Percentiles rank a stretch among this genome's conserved stretches.
phyloP scores from a whole-genome alignment of 805 yeast genomes.

The Alloascoidea hylecoeti region DNA sequence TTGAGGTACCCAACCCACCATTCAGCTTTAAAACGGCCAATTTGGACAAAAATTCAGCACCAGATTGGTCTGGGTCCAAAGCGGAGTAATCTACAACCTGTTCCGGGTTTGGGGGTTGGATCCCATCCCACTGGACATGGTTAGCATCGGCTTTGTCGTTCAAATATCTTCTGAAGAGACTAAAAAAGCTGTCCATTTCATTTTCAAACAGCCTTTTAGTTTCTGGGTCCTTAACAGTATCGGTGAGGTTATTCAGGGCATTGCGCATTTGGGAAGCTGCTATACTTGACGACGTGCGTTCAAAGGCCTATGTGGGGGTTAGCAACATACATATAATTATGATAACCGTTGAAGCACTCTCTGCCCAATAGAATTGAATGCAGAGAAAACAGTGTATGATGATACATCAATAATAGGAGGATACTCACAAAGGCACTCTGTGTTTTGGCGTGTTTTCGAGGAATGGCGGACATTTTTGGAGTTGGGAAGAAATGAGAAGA shows the following conservation, averaged over 20 bases:
- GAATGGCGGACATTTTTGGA: slow-evolving; percentile 2
- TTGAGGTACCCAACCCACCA: slow-evolving; percentile 97
- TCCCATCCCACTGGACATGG: slow-evolving; percentile 88
- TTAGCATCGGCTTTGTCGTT: slow-evolving; percentile 78
- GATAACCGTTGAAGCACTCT: no score
- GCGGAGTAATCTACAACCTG: slow-evolving; percentile 75
- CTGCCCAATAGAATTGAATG: no score
- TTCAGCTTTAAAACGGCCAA: slow-evolving; percentile 92
- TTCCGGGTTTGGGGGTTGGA: slow-evolving; percentile 76
- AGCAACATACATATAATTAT: no score
- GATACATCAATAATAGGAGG: slow-evolving; percentile 1
- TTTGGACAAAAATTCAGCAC: slow-evolving; percentile 45
- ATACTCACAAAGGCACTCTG: slow-evolving; percentile 55
- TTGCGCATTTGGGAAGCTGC: slow-evolving; percentile 98
- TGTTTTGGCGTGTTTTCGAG: slow-evolving; percentile 49
- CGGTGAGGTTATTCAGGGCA: slow-evolving; percentile 80
- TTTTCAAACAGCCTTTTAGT: slow-evolving; percentile 50
- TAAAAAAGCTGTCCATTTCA: slow-evolving; percentile 91
- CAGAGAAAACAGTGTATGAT: no score
- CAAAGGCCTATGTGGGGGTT: slow-evolving; percentile 91
- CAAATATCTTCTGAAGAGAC: slow-evolving; percentile 84
- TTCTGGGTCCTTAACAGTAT: slow-evolving; percentile 41
- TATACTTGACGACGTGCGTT: slow-evolving; percentile 84
- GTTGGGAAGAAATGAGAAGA: no score
- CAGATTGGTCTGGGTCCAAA: slow-evolving; percentile 23